A percentile compares a stretch with the other conserved stretches of the same genome.
phyloP scores from a whole-genome alignment of 2,329 filamentous ascomycete species.

The Periconia sp. region DNA sequence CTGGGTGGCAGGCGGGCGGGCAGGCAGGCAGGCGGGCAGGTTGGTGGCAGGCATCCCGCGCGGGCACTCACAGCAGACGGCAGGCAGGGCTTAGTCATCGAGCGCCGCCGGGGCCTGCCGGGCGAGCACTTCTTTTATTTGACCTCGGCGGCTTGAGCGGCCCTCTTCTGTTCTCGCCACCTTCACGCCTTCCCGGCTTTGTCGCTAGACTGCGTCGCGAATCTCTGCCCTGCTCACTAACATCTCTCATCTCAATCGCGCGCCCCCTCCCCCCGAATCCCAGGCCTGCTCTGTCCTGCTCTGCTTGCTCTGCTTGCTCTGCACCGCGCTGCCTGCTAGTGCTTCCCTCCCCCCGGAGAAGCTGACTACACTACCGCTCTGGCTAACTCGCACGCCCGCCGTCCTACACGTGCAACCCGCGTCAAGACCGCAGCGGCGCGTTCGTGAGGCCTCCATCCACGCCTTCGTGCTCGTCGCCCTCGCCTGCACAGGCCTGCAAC shows the following conservation, averaged over 20 bases:
- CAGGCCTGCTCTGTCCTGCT: constrained; percentile 1
- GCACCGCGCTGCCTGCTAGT: neutral
- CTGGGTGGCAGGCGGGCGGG: neutral
- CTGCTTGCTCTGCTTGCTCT: neutral
- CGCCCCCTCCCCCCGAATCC: neutral
- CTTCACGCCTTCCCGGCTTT: constrained; percentile 43
- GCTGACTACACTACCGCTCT: constrained; percentile 1
- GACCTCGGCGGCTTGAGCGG: constrained; percentile 21
- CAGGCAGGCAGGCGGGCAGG: neutral
- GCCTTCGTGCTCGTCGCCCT: neutral
- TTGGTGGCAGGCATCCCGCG: neutral
- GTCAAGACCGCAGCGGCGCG: neutral
- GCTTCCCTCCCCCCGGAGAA: neutral
- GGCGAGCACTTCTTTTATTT: constrained; percentile 5
- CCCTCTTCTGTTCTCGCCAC: constrained; percentile 29
- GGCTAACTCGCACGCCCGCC: constrained; percentile 22
- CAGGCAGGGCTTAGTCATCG: constrained; percentile 26
- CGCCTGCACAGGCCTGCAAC: neutral
- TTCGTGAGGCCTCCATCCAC: neutral
- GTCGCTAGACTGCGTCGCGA: constrained; percentile 46
- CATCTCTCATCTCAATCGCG: constrained; percentile 7
- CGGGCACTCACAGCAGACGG: neutral
- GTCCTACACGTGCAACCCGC: constrained; percentile 41
- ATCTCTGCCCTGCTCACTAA: constrained; percentile 32
- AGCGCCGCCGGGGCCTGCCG: neutral